Base-by-base conservation (phyloP, 192 early-diverging fungal genomes). In the Coemansia sp. region DNA sequence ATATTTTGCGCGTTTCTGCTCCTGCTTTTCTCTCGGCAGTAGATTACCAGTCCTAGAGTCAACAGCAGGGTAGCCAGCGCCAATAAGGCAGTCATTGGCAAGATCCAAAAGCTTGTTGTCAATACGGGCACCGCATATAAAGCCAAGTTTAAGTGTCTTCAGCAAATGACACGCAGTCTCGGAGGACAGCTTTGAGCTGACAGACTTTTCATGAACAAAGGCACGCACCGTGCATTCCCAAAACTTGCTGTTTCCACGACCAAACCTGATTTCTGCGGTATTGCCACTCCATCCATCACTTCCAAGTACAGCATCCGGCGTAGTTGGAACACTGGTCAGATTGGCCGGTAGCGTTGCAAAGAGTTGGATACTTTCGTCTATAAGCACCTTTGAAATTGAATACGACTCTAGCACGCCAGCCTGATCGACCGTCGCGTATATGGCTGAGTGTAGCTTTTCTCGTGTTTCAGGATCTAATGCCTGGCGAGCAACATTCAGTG, bases 181-280 rank as follows among this genome's bases (percentile, higher is more conserved):
- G 1, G 17, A 23, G 30, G 45, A 8, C 24, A 10, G 19, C 21
- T 34, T 9, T 3, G 30, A 13, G 2, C 39, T 15, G 18, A 8
- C 9, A 9, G 17, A 3, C 7, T 23, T 34, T 5, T n/a, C 27
- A 4, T 48, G 13, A 8, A 19, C 33, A 53, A 69, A 40, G 15
- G 55, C 55, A 13, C 30, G 33, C 23, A 69, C 40, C 3, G 55
- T 44, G 27, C 55, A 69, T 17, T 62, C 46, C 67, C 67, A 69
- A 44, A 69, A 61, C 3, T 22, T 44, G 33, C 53, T 42, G 43
- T 56, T 42, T 4, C 25, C 30, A 1, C 25, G n/a, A 13, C 18
- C 42, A 30, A 45, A 18, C 13, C 41, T 9, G 0, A 25, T 13
- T 15, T 25, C 55, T 1, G 17, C n/a, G 2, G 4, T 2, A 13